A percentile compares a stretch with the other conserved stretches of the same genome.
phyloP scores from a whole-genome alignment of 2,329 filamentous ascomycete species.

The Cryphonectria radicalis region DNA sequence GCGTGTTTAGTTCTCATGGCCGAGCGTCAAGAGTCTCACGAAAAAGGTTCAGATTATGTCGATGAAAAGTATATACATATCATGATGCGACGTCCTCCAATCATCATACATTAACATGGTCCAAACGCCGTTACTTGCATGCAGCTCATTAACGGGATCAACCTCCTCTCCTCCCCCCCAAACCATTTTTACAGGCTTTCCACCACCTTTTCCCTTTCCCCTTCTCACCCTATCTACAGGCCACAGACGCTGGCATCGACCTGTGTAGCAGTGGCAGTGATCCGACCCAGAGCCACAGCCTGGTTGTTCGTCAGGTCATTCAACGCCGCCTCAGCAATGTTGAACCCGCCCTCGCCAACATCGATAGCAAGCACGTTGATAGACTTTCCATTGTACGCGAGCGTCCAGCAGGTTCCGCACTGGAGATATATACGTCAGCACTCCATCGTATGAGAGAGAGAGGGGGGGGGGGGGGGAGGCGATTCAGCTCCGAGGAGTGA shows the following conservation, averaged over 20 bases:
- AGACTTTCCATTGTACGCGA: slow-evolving; percentile 54
- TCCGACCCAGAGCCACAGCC: slow-evolving; percentile 52
- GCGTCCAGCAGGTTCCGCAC: slow-evolving; percentile 64
- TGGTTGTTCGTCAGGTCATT: slow-evolving; percentile 58
- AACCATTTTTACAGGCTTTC: neutral
- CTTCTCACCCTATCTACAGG: slow-evolving; percentile 1
- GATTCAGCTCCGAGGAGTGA: neutral
- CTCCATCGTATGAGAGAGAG: neutral
- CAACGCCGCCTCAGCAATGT: slow-evolving; percentile 61
- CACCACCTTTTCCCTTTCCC: neutral
- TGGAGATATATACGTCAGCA: slow-evolving; percentile 29
- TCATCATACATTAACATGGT: neutral
- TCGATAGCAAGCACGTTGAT: slow-evolving; percentile 63
- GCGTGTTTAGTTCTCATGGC: neutral
- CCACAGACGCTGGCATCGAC: slow-evolving; percentile 49
- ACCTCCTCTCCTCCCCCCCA: neutral
- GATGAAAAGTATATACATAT: neutral
- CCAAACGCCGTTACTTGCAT: neutral
- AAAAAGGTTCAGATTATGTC: neutral
- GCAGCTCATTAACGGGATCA: neutral
- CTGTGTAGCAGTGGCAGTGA: slow-evolving; percentile 54
- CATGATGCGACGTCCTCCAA: neutral
- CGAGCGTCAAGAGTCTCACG: neutral
- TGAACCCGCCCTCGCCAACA: slow-evolving; percentile 54
- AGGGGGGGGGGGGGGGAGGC: neutral